Evolutionary conservation across 2,329 filamentous ascomycete genomes (phyloP), one percentile per base, ranked within the genome.

Genomic region (Bipolaris victoriae): DNA sequence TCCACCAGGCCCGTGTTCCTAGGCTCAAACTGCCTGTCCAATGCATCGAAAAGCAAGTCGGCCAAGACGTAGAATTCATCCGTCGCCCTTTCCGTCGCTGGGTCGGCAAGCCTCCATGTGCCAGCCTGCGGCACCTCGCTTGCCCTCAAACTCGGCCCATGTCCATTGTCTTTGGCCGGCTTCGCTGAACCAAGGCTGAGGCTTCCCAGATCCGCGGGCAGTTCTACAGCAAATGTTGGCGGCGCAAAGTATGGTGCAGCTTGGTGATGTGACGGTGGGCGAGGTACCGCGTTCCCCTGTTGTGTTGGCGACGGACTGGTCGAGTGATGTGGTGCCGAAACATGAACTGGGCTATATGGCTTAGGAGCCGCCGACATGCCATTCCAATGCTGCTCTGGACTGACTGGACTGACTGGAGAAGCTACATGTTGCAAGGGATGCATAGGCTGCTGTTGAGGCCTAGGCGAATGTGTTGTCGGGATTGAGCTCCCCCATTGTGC

Each of bases 31-130:
- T 65, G 73, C n/a, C 65, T 54, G 41, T 76, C 72, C 20, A 76
- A 40, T 7, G 65, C 64, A 51, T 76, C 73, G 46, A 72, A 76
- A 10, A 76, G 46, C 43, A 76, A 41, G 44, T 76, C 73, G 10
- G 73, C 73, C 18, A 76, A 61, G 10, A 73, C 67, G 22, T 73
- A 75, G 52, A 76, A 76, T 41, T 76, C 73, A 26, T 70, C 65
- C 5, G 73, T 76, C 10, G 73, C 72, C 22, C 66, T 52, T 52
- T 75, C 73, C 5, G 71, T 75, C 0, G 56, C 45, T 45, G 70
- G 59, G 48, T 76, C 72, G 13, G 67, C 72, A 44, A 75, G 66
- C 37, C 71, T 63, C 73, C 73, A 76, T 9, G 71, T 73, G 50
- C 74, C 73, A n/a, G 70, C 67, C 11, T 70, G 46, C 15, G 69